Evolutionary conservation across 1,284 basidiomycete genomes (phyloP), one percentile per base, ranked within the genome.

Genomic region (Phlebopus sp.): DNA sequence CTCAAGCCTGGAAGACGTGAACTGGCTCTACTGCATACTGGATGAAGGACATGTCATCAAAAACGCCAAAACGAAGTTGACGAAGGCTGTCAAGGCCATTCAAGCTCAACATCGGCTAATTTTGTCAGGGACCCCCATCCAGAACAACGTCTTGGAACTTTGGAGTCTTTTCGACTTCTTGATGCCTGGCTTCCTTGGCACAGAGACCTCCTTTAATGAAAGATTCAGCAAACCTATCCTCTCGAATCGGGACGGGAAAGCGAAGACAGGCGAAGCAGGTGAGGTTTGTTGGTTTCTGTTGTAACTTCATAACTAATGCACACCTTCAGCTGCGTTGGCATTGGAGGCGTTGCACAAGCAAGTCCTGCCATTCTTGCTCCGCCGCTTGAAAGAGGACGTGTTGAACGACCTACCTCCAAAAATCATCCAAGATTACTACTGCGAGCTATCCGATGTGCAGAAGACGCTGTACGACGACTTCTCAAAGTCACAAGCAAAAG

Each of bases 351-450:
- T 99, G 42, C 97, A 99, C 69, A 99, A 99, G 71, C 97, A 99
- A 76, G 96, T 99, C 23, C 72, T 99, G n/a, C 97, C 97, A 0
- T 99, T 99, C 82, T 73, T 99, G 25, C 78, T 99, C 23, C 90
- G 97, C 43, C 86, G 97, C 17, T 73, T 99, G 60, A 99, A 99
- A 67, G 97, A 99, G 69, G 95, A 99, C 62, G 97, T 99, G 18
- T 75, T 99, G 51, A 75, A 93, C 58, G 97, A 99, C 64, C 77
- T 99, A 2, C 97, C 97, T 0, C 97, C 97, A 2, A 99, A 99
- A 74, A 99, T 99, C 67, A 99, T 99, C 54, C 97, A 99, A 69
- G 97, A 99, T 66, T 98, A 99, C 68, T 97, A 98, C 63, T 98
- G 96, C 75, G 96, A 99, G 62, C 78, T 99, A 2, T 97, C 95